phyloP scores from a whole-genome alignment of 2,329 filamentous ascomycete genomes.

The Fusarium temperatum region DNA sequence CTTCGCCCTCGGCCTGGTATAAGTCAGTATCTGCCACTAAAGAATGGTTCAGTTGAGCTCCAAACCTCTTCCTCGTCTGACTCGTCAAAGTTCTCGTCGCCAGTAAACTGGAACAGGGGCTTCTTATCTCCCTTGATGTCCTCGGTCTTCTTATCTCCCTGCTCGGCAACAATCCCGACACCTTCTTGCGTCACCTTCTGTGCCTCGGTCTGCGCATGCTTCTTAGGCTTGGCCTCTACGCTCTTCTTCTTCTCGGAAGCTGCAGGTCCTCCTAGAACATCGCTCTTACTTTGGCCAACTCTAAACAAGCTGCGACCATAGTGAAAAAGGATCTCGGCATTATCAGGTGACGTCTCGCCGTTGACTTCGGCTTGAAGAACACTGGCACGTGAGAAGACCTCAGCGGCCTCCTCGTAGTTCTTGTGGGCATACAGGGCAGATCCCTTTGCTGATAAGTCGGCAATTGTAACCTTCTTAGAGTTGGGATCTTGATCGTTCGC shows the following conservation, averaged over 20 bases:
- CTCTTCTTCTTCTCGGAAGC: conserved; percentile 59
- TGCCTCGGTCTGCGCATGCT: conserved; percentile 51
- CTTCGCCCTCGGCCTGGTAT: conserved; percentile 51
- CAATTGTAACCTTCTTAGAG: conserved; percentile 71
- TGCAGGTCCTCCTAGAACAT: conserved; percentile 88
- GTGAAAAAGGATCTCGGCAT: conserved; percentile 92
- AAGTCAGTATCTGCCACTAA: conserved; percentile 10
- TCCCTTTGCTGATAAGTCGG: conserved; percentile 81
- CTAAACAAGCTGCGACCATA: conserved; percentile 96
- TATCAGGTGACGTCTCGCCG: conserved; percentile 88
- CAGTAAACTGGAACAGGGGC: conserved; percentile 88
- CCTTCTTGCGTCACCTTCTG: conserved; percentile 58
- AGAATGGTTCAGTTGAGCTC: not conserved
- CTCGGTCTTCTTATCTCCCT: conserved; percentile 50
- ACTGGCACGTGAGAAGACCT: conserved; percentile 87
- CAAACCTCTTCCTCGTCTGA: conserved; percentile 75
- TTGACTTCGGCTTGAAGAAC: conserved; percentile 91
- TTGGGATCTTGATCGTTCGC: conserved; percentile 56
- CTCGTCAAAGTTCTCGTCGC: conserved; percentile 92
- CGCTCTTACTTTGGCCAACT: conserved; percentile 91
- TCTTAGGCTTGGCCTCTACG: conserved; percentile 47
- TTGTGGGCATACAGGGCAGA: conserved; percentile 88
- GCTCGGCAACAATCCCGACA: conserved; percentile 54
- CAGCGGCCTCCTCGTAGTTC: conserved; percentile 85
- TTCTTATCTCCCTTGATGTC: conserved; percentile 66